Conservation (phyloP, 306 rosid species). For the Senna tora region DNA sequence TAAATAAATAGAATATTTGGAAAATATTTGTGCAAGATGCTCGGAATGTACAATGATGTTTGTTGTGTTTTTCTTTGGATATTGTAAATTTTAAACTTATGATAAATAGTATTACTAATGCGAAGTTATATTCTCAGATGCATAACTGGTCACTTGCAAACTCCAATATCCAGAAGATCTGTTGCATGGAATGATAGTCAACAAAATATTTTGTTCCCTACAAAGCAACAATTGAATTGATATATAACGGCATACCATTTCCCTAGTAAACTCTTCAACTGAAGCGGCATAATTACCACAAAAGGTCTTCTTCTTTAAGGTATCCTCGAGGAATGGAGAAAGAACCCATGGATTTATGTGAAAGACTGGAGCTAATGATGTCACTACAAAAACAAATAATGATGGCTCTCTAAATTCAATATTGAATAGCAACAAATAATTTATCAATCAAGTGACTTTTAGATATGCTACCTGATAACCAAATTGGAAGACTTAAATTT, state of each 20-base stretch:
- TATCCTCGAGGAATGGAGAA: constrained; percentile 27
- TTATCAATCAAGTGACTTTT: constrained; percentile 1
- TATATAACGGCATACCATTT: constrained; percentile 35
- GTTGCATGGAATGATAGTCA: background rate
- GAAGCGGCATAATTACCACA: constrained; percentile 42
- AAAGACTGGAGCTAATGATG: constrained; percentile 21
- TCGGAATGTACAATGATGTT: no score
- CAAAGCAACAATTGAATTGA: background rate
- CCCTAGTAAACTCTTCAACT: constrained; percentile 41
- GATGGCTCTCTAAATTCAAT: background rate
- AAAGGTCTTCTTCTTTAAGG: constrained; percentile 36
- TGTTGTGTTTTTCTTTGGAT: no score
- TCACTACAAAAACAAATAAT: constrained; percentile 35
- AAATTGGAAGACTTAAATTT: constrained; percentile 32
- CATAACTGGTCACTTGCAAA: background rate
- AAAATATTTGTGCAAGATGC: no score
- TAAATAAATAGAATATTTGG: no score
- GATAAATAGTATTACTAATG: no score
- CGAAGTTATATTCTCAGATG: background rate
- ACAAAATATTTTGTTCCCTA: background rate
- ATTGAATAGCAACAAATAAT: constrained; percentile 5
- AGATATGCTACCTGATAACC: constrained; percentile 38
- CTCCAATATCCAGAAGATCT: background rate
- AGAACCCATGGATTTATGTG: constrained; percentile 27
- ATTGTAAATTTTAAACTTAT: no score